These are phyloP conservation scores for Sphaerulina vaccinii DNA, from an alignment of 2,329 filamentous ascomycete genomes.

Conservation along the genomic window DNA sequence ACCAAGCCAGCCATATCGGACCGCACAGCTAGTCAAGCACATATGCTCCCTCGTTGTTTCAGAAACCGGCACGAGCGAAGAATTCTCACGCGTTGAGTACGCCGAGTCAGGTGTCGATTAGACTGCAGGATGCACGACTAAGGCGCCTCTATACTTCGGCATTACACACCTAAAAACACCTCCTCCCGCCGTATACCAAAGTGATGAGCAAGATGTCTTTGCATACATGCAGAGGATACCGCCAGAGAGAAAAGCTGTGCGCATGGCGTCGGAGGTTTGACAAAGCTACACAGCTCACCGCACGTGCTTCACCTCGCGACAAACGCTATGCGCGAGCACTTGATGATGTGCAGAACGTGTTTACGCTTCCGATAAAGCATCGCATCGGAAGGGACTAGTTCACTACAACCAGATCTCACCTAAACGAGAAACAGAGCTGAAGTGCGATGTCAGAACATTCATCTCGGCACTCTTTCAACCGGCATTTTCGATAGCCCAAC, in stretches of 20 bases:
- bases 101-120: neutral
- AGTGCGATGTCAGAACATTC: too few relatives aligned
- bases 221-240: neutral
- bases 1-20: neutral
- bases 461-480: too few relatives aligned
- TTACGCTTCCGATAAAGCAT: neutral
- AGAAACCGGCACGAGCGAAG: too few relatives aligned
- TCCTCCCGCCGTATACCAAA: too few relatives aligned
- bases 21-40: neutral
- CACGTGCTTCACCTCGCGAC: neutral
- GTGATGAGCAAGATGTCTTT: too few relatives aligned
- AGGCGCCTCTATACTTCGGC: neutral
- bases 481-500: too few relatives aligned
- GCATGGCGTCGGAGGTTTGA: neutral
- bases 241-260: neutral
- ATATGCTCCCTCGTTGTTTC: too few relatives aligned
- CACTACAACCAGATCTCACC: too few relatives aligned
- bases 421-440: too few relatives aligned
- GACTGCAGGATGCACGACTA: neutral
- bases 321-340: too few relatives aligned
- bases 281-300: too few relatives aligned
- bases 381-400: neutral
- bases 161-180: neutral
- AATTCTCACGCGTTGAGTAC: neutral
- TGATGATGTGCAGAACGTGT: too few relatives aligned